phyloP scores from a whole-genome alignment of 306 rosid species.

The Gleditsia sinensis region DNA sequence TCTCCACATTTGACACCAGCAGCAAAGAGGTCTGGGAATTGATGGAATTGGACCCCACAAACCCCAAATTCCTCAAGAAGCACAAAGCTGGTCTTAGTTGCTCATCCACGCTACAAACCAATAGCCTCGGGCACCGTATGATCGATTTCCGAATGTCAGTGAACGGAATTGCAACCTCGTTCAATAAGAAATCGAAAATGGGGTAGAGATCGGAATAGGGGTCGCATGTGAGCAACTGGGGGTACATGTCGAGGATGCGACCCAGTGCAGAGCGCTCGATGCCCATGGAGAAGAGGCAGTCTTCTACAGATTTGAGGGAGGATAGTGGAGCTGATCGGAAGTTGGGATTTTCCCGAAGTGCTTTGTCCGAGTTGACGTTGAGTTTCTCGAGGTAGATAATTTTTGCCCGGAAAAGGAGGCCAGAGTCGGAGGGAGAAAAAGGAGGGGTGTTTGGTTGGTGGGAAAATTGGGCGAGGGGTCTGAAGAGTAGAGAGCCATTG shows the following conservation, averaged over 20 bases:
- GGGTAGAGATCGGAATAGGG: slow-evolving; percentile 70
- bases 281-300: slow-evolving; percentile 74
- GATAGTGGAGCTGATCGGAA: slow-evolving; percentile 60
- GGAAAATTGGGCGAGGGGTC: slow-evolving; percentile 30
- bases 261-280: slow-evolving; percentile 55
- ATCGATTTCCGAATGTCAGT: slow-evolving; percentile 56
- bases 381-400: slow-evolving; percentile 66
- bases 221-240: slow-evolving; percentile 69
- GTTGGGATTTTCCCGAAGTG: slow-evolving; percentile 61
- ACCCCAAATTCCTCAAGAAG: slow-evolving; percentile 41
- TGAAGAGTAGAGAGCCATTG: slow-evolving; percentile 11
- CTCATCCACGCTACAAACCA: slow-evolving; percentile 54
- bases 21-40: slow-evolving; percentile 43
- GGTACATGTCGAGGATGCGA: slow-evolving; percentile 82
- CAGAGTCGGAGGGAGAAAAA: slow-evolving; percentile 42
- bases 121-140: slow-evolving; percentile 69
- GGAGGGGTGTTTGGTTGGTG: slow-evolving; percentile 28
- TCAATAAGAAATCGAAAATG: slow-evolving; percentile 74
- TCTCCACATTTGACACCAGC: slow-evolving; percentile 43
- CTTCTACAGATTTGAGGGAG: slow-evolving; percentile 57
- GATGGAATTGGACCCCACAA: slow-evolving; percentile 35
- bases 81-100: slow-evolving; percentile 44
- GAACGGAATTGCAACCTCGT: slow-evolving; percentile 65
- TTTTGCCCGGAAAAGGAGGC: slow-evolving; percentile 72
- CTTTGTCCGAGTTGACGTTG: slow-evolving; percentile 58